Percentiles rank a stretch among this genome's conserved stretches.
phyloP scores from a whole-genome alignment of 371 early-diverging fungal species.

The Syncephalastrum racemosum region DNA sequence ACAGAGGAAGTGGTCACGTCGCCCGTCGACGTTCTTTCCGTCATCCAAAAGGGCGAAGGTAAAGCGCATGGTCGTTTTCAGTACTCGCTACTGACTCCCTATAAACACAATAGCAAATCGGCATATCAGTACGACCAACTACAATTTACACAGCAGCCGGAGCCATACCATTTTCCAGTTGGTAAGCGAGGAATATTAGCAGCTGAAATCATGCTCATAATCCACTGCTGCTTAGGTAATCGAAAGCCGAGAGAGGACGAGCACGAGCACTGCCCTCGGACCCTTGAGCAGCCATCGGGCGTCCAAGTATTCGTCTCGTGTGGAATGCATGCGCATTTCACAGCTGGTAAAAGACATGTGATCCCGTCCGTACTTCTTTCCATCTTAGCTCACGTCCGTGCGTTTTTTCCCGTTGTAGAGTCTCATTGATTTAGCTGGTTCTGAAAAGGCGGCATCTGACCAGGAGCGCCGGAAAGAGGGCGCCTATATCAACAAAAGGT shows the following conservation, averaged over 20 bases:
- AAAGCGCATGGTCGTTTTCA: slow-evolving; percentile 6
- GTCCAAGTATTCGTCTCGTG: too few species aligned
- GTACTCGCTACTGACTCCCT: too few species aligned
- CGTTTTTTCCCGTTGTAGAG: slow-evolving; percentile 40
- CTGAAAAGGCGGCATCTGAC: slow-evolving; percentile 86
- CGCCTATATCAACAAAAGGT: slow-evolving; percentile 89
- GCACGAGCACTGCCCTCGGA: slow-evolving; percentile 7
- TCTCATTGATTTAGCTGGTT: slow-evolving; percentile 97
- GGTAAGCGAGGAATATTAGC: slow-evolving; percentile 34
- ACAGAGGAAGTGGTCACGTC: slow-evolving; percentile 89
- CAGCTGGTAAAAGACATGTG: slow-evolving; percentile 47
- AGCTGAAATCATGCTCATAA: slow-evolving; percentile 25
- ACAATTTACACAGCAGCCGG: slow-evolving; percentile 87
- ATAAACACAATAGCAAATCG: slow-evolving; percentile 57
- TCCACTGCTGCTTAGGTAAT: slow-evolving; percentile 22
- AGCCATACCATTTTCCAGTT: slow-evolving; percentile 96
- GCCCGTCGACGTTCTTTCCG: slow-evolving; percentile 76
- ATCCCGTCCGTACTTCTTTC: slow-evolving; percentile 2
- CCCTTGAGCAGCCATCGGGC: too few species aligned
- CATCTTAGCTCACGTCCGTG: neutral
- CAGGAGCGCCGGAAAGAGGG: slow-evolving; percentile 88
- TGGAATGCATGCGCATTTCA: slow-evolving; percentile 55
- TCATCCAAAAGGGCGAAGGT: slow-evolving; percentile 84
- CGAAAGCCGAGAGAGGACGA: slow-evolving; percentile 36
- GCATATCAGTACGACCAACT: slow-evolving; percentile 85